These are phyloP conservation scores for Graphiopsis chlorocephala DNA, from an alignment of 2,329 filamentous ascomycete species.

Conservation along the genomic window DNA sequence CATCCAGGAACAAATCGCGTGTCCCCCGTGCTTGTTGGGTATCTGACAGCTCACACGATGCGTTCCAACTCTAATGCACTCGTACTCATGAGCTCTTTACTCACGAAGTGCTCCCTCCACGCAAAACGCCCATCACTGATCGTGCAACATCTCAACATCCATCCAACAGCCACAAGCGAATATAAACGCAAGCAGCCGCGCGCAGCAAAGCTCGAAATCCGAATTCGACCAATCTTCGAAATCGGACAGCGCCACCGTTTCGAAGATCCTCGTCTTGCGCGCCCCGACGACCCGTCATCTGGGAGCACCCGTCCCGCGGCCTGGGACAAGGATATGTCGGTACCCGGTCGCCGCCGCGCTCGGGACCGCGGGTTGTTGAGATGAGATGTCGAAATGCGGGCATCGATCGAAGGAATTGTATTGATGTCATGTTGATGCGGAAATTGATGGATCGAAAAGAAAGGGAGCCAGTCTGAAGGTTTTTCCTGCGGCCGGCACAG, in stretches of 20 bases:
- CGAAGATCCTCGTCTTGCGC: not conserved
- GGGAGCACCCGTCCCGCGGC: slow-evolving; percentile 3
- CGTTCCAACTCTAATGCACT: not conserved
- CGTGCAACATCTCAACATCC: not conserved
- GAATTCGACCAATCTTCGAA: not conserved
- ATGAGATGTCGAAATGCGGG: not conserved
- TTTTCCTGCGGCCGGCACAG: not conserved
- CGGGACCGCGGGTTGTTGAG: not conserved
- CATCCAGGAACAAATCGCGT: not conserved
- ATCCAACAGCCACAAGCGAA: not conserved
- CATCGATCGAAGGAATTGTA: not conserved
- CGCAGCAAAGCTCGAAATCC: not conserved
- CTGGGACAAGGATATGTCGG: slow-evolving; percentile 6
- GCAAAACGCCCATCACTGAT: not conserved
- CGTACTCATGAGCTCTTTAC: not conserved
- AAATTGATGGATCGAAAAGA: not conserved
- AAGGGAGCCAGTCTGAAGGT: not conserved
- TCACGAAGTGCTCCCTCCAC: not conserved
- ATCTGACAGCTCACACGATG: not conserved
- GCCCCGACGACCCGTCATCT: not conserved
- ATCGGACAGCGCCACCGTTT: not conserved
- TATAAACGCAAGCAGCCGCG: not conserved
- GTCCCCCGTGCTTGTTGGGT: not conserved
- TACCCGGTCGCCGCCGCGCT: not conserved
- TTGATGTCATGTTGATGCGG: not conserved